Percentiles rank a stretch among this genome's conserved stretches.
These are phyloP conservation scores for Nosema muscidifuracis DNA, from an alignment of 371 early-diverging fungal genomes.

Conservation along the genomic window DNA sequence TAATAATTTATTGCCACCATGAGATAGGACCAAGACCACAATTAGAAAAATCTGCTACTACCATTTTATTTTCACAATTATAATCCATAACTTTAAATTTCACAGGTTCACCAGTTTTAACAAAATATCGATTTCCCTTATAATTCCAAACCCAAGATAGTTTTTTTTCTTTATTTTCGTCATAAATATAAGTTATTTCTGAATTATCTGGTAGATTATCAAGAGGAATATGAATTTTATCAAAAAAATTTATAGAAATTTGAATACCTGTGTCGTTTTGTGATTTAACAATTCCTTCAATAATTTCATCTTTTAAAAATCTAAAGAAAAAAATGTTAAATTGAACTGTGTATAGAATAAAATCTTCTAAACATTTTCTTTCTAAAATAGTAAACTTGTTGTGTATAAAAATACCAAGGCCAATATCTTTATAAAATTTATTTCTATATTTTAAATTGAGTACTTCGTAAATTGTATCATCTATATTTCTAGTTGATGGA, in stretches of 20 bases:
- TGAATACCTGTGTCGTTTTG: conserved; percentile 29
- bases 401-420: conserved; percentile 29
- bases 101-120: conserved; percentile 30
- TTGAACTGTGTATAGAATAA: conserved; percentile 16
- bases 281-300: conserved; percentile 19
- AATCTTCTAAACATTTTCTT: conserved; percentile 27
- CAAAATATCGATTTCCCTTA: conserved; percentile 16
- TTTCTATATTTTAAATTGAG: conserved; percentile 38
- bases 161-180: conserved; percentile 10
- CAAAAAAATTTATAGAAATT: conserved; percentile 20
- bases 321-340: conserved; percentile 44
- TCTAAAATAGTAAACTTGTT: conserved; percentile 16
- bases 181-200: conserved; percentile 34
- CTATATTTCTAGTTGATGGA: neutral
- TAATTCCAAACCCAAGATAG: conserved; percentile 48
- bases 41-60: conserved; percentile 29
- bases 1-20: conserved; percentile 50
- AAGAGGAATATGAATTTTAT: conserved; percentile 6
- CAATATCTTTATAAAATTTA: conserved; percentile 11
- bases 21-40: conserved; percentile 36
- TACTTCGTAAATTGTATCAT: conserved; percentile 9
- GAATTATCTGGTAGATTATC: conserved; percentile 15
- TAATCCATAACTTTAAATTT: conserved; percentile 32
- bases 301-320: conserved; percentile 45
- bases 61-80: neutral